Conservation (phyloP, 805 yeast species). For the Sugiyamaella floridensis region DNA sequence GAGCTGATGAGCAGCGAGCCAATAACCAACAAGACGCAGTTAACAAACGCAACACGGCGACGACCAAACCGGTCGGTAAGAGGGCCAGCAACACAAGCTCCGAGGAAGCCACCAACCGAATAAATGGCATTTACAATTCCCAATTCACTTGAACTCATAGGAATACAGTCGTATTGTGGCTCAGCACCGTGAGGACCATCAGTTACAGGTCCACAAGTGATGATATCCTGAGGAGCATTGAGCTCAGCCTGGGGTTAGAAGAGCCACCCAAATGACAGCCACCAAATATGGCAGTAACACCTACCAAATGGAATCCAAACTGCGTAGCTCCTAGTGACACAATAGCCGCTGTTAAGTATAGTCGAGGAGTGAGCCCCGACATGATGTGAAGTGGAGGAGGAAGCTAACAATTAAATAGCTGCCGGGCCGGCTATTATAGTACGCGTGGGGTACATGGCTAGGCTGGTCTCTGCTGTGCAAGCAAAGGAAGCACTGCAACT, state of each 20-base stretch:
- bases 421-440: neutral
- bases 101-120: constrained; percentile 76
- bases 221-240: constrained; percentile 75
- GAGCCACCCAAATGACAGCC: no score
- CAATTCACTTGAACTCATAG: constrained; percentile 34
- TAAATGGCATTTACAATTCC: constrained; percentile 69
- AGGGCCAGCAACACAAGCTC: constrained; percentile 62
- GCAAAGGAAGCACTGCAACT: no score
- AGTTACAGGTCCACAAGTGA: constrained; percentile 44
- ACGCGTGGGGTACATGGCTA: neutral
- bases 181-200: constrained; percentile 11
- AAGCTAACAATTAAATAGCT: no score
- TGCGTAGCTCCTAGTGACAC: constrained; percentile 76
- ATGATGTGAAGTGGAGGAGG: neutral
- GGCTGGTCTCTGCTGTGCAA: no score
- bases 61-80: constrained; percentile 65
- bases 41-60: constrained; percentile 43
- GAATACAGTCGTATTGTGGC: constrained; percentile 42
- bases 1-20: constrained; percentile 57
- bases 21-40: constrained; percentile 44
- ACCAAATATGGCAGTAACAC: constrained; percentile 4
- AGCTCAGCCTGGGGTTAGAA: constrained; percentile 61
- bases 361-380: constrained; percentile 2
- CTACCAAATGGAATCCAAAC: constrained; percentile 82
- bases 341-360: constrained; percentile 32